phyloP scores from a whole-genome alignment of 2,329 filamentous ascomycete species.

The Cadophora gregata region DNA sequence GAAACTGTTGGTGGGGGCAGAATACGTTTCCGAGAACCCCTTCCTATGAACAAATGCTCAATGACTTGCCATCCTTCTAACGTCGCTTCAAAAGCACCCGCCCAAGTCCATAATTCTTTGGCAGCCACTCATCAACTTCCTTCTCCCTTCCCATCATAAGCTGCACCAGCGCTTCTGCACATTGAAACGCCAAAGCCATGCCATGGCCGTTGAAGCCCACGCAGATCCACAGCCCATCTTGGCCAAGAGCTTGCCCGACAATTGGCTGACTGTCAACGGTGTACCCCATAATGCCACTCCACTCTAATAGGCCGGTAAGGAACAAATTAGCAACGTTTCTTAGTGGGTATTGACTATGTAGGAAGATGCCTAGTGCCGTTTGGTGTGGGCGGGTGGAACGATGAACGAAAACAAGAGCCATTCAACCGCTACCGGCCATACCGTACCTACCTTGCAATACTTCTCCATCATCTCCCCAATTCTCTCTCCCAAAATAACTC shows the following conservation, averaged over 20 bases:
- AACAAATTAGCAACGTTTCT: not conserved
- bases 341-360: not conserved
- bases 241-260: constrained; percentile 54
- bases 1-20: no score
- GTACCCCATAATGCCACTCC: constrained; percentile 63
- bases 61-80: not conserved
- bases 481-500: constrained; percentile 42
- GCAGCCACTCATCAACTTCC: constrained; percentile 34
- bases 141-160: constrained; percentile 28
- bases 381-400: no score
- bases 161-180: constrained; percentile 33
- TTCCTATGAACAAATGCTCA: not conserved
- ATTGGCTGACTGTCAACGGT: constrained; percentile 57
- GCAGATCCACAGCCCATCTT: constrained; percentile 44
- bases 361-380: no score
- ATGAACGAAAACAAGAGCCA: no score
- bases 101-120: constrained; percentile 26
- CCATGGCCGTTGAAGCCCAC: constrained; percentile 38
- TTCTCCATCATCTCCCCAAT: constrained; percentile 55
- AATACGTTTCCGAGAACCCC: no score
- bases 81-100: not conserved
- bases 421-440: no score
- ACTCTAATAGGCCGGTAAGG: constrained; percentile 43
- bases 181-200: constrained; percentile 35
- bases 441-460: constrained; percentile 43